Evolutionary conservation across 305 asterid genomes (phyloP).

Genomic region (Fraxinus sp.): DNA sequence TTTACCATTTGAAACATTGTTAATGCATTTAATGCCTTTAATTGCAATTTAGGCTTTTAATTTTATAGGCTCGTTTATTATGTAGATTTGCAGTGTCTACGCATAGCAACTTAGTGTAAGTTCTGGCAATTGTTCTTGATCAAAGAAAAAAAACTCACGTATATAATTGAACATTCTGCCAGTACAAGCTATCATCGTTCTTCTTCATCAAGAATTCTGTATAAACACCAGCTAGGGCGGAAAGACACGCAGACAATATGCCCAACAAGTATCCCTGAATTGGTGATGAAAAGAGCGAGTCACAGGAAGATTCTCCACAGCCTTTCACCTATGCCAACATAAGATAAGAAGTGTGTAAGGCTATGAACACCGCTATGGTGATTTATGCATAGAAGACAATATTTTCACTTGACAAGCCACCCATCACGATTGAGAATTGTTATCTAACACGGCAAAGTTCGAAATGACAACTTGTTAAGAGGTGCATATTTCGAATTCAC

Average conservation of each 20-base stretch:
- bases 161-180: slow-evolving; percentile 92
- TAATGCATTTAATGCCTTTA: not conserved
- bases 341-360: slow-evolving; percentile 17
- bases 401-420: slow-evolving; percentile 10
- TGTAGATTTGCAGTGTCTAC: not conserved
- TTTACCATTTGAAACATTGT: not conserved
- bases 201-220: slow-evolving; percentile 97
- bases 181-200: slow-evolving; percentile 92
- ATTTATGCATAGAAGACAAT: slow-evolving; percentile 16
- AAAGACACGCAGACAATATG: slow-evolving; percentile 83
- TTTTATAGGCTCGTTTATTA: not conserved
- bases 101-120: slow-evolving; percentile 8
- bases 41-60: not conserved
- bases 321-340: slow-evolving; percentile 67
- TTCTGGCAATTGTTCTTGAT: not conserved
- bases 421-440: slow-evolving; percentile 1
- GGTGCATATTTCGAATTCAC: not conserved
- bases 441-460: slow-evolving; percentile 6
- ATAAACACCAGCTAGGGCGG: slow-evolving; percentile 94
- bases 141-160: slow-evolving; percentile 55
- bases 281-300: slow-evolving; percentile 85
- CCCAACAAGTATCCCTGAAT: slow-evolving; percentile 89
- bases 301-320: slow-evolving; percentile 89
- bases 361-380: slow-evolving; percentile 4
- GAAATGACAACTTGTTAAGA: not conserved